Evolutionary conservation across 352 stramenopile genomes (phyloP).

Genomic region (Lagenidium sp.): DNA sequence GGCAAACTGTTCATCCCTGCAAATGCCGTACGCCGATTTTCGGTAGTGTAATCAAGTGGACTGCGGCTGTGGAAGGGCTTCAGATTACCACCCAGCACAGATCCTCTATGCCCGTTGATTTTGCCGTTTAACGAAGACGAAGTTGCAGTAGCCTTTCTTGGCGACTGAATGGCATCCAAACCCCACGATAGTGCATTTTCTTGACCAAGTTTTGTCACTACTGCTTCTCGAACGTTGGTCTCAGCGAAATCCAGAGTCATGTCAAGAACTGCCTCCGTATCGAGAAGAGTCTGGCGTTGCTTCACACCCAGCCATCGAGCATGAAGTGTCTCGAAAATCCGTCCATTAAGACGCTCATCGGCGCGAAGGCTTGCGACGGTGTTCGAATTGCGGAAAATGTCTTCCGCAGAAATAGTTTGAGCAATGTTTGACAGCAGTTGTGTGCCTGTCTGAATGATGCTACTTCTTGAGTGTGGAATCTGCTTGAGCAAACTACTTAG

Average conservation of each 20-base stretch:
- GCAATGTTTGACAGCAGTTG: slow-evolving; percentile 58
- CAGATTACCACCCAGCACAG: too few species aligned
- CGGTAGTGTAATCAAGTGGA: too few species aligned
- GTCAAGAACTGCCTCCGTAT: slow-evolving; percentile 64
- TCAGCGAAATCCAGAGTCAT: slow-evolving; percentile 61
- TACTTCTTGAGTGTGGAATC: slow-evolving; percentile 27
- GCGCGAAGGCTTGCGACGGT: slow-evolving; percentile 9
- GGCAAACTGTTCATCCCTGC: too few species aligned
- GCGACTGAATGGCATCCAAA: slow-evolving; percentile 75
- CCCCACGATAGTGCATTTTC: slow-evolving; percentile 80
- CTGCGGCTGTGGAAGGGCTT: too few species aligned
- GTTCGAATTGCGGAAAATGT: slow-evolving; percentile 19
- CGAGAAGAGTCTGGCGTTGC: slow-evolving; percentile 57
- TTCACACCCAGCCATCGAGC: slow-evolving; percentile 64
- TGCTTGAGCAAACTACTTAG: slow-evolving; percentile 65
- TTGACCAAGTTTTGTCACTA: slow-evolving; percentile 56
- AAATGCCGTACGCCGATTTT: too few species aligned
- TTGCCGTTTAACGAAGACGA: slow-evolving; percentile 13
- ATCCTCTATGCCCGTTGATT: too few species aligned
- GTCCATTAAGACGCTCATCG: slow-evolving; percentile 3
- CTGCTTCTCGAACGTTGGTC: slow-evolving; percentile 37
- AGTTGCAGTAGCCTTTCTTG: slow-evolving; percentile 22
- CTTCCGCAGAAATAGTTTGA: slow-evolving; percentile 43
- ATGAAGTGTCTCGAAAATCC: slow-evolving; percentile 29
- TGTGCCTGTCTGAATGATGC: slow-evolving; percentile 39